These are phyloP conservation scores for Termitomyces eurrhizus DNA, from an alignment of 768 basidiomycete species.

Conservation along the genomic window DNA sequence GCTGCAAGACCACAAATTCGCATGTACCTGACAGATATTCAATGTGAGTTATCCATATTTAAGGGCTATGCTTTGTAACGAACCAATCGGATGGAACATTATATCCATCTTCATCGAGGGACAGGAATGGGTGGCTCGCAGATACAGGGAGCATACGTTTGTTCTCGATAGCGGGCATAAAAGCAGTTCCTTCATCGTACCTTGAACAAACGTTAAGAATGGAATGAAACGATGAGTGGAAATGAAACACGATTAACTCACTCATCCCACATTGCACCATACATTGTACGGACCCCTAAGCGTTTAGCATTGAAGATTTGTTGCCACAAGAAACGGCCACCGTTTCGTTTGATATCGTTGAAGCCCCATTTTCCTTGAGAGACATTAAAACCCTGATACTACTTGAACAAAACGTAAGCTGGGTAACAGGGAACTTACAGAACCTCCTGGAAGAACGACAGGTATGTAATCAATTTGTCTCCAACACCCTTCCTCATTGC, in stretches of 20 bases:
- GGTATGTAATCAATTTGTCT: slow-evolving; percentile 79
- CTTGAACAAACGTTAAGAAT: slow-evolving; percentile 28
- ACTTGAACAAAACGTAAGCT: slow-evolving; percentile 11
- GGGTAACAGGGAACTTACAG: slow-evolving; percentile 45
- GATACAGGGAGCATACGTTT: slow-evolving; percentile 57
- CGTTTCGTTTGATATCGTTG: slow-evolving; percentile 69
- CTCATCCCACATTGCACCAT: slow-evolving; percentile 92
- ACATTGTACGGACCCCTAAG: slow-evolving; percentile 60
- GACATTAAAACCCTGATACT: slow-evolving; percentile 62
- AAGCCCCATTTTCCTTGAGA: slow-evolving; percentile 67
- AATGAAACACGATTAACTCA: slow-evolving; percentile 24
- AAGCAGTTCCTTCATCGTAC: slow-evolving; percentile 83
- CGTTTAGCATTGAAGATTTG: slow-evolving; percentile 68
- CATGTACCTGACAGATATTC: slow-evolving; percentile 56
- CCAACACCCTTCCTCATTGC: slow-evolving; percentile 36
- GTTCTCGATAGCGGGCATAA: slow-evolving; percentile 67
- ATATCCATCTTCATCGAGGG: slow-evolving; percentile 75
- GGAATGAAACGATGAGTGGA: slow-evolving; percentile 4
- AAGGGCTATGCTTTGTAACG: slow-evolving; percentile 18
- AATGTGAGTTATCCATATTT: background rate
- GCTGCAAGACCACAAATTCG: slow-evolving; percentile 71
- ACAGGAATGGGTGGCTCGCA: slow-evolving; percentile 58
- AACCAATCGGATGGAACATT: slow-evolving; percentile 81
- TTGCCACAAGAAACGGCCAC: slow-evolving; percentile 76
- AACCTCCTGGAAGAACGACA: slow-evolving; percentile 77